Percentiles rank a stretch among this genome's conserved stretches.
These are phyloP conservation scores for Rhododendron ferrugineum DNA, from an alignment of 148 eudicot genomes.

Conservation along the genomic window DNA sequence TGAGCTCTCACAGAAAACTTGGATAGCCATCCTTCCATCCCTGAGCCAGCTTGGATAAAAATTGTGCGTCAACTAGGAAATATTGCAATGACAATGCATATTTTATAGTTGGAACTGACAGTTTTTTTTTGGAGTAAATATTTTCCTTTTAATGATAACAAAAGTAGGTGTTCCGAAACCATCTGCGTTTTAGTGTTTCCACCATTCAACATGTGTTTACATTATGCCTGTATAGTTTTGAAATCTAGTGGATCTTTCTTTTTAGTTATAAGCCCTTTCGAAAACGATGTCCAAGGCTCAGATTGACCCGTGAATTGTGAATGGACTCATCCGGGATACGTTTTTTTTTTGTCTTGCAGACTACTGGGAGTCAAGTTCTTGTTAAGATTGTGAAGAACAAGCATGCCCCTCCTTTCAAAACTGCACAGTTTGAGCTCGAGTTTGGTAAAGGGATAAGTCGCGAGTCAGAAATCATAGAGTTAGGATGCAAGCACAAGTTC, in stretches of 20 bases:
- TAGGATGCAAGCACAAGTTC: conserved; percentile 70
- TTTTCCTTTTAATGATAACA: background rate
- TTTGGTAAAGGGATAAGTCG: conserved; percentile 84
- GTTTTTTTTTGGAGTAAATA: background rate
- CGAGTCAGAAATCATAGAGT: conserved; percentile 62
- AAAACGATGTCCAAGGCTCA: background rate
- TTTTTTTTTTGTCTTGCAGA: conserved; percentile 36
- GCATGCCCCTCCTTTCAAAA: conserved; percentile 88
- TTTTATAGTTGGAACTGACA: background rate
- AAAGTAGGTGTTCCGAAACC: background rate
- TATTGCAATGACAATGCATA: background rate
- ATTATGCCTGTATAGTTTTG: background rate
- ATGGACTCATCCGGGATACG: background rate
- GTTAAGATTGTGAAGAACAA: conserved; percentile 93
- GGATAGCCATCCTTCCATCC: background rate
- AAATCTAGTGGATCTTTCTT: background rate
- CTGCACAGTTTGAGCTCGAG: conserved; percentile 76
- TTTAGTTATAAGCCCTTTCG: background rate
- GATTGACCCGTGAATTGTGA: background rate
- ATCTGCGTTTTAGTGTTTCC: background rate
- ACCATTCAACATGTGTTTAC: background rate
- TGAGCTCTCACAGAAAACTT: background rate
- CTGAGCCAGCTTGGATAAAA: background rate
- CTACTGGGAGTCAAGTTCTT: conserved; percentile 66
- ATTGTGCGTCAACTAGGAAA: background rate